Base-by-base conservation (phyloP, 2,329 filamentous ascomycete genomes). In the Calonectria henricotiae region DNA sequence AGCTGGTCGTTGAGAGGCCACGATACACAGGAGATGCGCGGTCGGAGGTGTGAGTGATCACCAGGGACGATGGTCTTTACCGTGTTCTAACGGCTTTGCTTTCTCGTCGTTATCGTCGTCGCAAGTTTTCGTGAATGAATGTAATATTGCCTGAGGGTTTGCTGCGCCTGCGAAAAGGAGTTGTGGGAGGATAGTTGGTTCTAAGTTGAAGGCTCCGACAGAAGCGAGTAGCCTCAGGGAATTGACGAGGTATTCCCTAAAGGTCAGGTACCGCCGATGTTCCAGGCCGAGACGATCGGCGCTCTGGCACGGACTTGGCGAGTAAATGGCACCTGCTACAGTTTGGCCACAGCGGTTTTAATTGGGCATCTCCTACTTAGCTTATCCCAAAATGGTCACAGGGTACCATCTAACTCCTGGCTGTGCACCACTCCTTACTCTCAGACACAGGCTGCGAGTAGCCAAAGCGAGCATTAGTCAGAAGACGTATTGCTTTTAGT, bases 111-210 rank as follows among this genome's bases (percentile, higher is more conserved):
- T 44, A 12, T 60, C 9, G 51, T 41, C 15, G 65, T 41, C 62
- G 46, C 23, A 43, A 43, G 46, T 54, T 35, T 23, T 66, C 54
- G 64, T 67, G 51, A 47, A 44, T 55, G 58, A 44, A 30, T 61
- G 35, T 43, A 20, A 8, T 62, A 39, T 64, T 30, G 62, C 61
- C 54, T 35, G 4, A 39, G 39, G 62, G 55, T 54, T 65, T 46
- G 23, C 23, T 58, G 54, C 43, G 54, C 62, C 41, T 32, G 49
- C 25, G 43, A 69, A 60, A 35, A 46, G 62, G 47, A 66, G 64
- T 65, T 62, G 65, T 60, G 65, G 64, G 62, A 73, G 69, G 68
- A 68, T 70, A 74, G 62, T 66, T 77, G 75, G 75, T 71, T 75
- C 49, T 58, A 70, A 71, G 60, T 61, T 49, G 17, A 27, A 58